Evolutionary conservation across 257 asterid genomes (phyloP).

Genomic region (Anisodus tanguticus): DNA sequence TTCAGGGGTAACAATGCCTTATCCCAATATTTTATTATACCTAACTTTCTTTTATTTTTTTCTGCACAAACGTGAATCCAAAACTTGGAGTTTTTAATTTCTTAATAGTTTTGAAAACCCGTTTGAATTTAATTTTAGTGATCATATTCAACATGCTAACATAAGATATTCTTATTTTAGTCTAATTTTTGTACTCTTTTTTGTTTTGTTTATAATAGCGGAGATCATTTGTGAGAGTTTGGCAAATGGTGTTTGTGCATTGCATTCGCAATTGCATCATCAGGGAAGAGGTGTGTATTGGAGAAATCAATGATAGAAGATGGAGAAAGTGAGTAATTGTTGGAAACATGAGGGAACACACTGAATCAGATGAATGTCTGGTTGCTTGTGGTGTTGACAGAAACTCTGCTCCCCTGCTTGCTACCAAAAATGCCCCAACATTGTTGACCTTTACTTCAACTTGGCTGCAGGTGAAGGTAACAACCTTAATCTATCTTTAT

Average conservation of each 20-base stretch:
- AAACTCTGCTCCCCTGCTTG: conserved; percentile 64
- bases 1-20: no score
- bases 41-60: no score
- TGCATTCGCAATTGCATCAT: conserved; percentile 71
- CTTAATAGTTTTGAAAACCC: no score
- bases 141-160: no score
- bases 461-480: conserved; percentile 91
- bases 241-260: conserved; percentile 60
- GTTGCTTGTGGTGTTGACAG: conserved; percentile 72
- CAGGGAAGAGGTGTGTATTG: conserved; percentile 85
- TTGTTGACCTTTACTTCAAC: conserved; percentile 78
- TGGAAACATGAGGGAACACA: conserved; percentile 62
- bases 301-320: conserved; percentile 55
- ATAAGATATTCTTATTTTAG: background rate
- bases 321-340: conserved; percentile 52
- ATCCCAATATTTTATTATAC: no score
- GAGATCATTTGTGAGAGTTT: conserved; percentile 76
- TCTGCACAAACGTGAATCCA: no score
- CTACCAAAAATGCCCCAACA: conserved; percentile 77
- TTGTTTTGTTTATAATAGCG: conserved; percentile 44
- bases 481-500: background rate
- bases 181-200: background rate
- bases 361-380: conserved; percentile 75
- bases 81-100: no score
- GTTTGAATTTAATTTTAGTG: no score